phyloP scores from a whole-genome alignment of 768 basidiomycete species.

The Suillus sp. region DNA sequence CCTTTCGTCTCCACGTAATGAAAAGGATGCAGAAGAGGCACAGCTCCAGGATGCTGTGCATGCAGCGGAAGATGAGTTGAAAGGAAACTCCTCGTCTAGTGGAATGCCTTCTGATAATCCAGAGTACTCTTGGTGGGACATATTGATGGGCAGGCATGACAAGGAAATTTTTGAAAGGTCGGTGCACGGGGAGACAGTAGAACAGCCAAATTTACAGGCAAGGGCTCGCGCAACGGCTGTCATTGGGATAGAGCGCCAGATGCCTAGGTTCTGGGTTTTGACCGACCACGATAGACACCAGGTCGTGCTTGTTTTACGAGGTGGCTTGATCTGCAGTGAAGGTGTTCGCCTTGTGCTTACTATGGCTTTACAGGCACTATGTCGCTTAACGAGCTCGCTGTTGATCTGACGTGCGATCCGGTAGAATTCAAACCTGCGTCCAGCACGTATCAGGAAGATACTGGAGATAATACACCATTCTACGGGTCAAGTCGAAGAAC shows the following conservation, averaged over 20 bases:
- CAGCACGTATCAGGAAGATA: slow-evolving; percentile 31
- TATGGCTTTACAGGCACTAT: slow-evolving; percentile 59
- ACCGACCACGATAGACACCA: slow-evolving; percentile 77
- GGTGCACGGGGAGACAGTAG: slow-evolving; percentile 31
- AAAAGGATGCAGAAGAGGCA: slow-evolving; percentile 58
- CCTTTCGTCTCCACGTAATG: slow-evolving; percentile 34
- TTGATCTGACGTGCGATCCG: slow-evolving; percentile 81
- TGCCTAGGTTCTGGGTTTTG: slow-evolving; percentile 86
- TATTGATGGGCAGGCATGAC: slow-evolving; percentile 78
- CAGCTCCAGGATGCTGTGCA: slow-evolving; percentile 67
- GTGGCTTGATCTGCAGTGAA: slow-evolving; percentile 32
- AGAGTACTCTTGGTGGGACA: slow-evolving; percentile 82
- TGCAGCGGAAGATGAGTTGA: slow-evolving; percentile 68
- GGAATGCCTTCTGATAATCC: slow-evolving; percentile 24
- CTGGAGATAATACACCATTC: slow-evolving; percentile 43
- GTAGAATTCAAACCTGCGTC: slow-evolving; percentile 62
- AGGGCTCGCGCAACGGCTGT: slow-evolving; percentile 60
- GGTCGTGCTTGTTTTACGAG: slow-evolving; percentile 75
- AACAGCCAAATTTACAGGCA: slow-evolving; percentile 28
- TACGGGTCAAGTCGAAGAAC: slow-evolving; percentile 29
- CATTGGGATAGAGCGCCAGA: slow-evolving; percentile 64
- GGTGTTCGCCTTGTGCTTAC: background rate
- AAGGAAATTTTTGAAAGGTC: slow-evolving; percentile 80
- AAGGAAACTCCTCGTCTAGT: slow-evolving; percentile 38
- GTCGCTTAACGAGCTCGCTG: slow-evolving; percentile 85